phyloP scores from a whole-genome alignment of 2,329 filamentous ascomycete species.

The Colletotrichum tofieldiae region DNA sequence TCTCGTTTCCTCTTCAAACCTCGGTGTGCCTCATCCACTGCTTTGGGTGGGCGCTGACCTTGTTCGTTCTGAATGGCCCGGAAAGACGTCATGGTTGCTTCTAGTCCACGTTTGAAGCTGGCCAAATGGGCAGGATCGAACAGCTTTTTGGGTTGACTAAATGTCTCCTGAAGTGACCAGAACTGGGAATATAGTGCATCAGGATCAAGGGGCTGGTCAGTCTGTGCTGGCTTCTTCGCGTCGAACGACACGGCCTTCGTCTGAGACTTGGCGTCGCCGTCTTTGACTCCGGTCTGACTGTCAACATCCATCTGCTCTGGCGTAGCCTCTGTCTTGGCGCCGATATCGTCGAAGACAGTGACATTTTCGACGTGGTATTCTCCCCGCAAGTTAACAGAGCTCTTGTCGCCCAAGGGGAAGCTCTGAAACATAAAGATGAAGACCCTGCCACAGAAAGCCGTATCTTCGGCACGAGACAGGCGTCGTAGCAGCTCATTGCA shows the following conservation, averaged over 20 bases:
- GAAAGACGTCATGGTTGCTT: constrained; percentile 74
- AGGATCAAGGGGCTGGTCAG: constrained; percentile 73
- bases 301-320: constrained; percentile 79
- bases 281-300: constrained; percentile 56
- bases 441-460: constrained; percentile 95
- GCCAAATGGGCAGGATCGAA: constrained; percentile 81
- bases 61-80: constrained; percentile 66
- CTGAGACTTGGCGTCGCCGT: constrained; percentile 52
- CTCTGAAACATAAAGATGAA: constrained; percentile 99
- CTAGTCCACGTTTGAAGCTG: constrained; percentile 86
- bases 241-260: constrained; percentile 63
- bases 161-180: constrained; percentile 93
- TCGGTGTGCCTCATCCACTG: constrained; percentile 74
- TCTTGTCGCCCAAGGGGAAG: constrained; percentile 96
- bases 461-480: constrained; percentile 95
- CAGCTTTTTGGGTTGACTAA: constrained; percentile 89
- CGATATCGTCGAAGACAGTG: constrained; percentile 82
- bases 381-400: constrained; percentile 94
- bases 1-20: constrained; percentile 81
- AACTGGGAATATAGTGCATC: constrained; percentile 90
- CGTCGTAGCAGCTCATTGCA: constrained; percentile 97
- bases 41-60: constrained; percentile 63
- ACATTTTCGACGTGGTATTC: constrained; percentile 98
- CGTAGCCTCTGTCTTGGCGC: constrained; percentile 49
- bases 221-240: constrained; percentile 56